Evolutionary conservation across 1,139 yeast species (phyloP), one percentile per base, ranked within the genome.

Genomic region (Pneumocystis jirovecii): DNA sequence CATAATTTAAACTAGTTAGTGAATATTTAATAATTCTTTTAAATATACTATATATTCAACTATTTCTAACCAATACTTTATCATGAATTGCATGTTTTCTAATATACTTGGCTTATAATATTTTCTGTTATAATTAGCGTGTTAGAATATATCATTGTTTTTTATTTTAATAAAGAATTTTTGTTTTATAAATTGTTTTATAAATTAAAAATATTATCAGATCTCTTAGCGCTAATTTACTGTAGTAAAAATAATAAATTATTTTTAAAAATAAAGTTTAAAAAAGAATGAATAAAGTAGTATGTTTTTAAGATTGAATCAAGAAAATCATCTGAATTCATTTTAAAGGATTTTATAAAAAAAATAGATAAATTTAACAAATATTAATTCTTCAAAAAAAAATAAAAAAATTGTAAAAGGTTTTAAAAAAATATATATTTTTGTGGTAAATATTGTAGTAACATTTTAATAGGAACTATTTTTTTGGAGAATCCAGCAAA

Each of bases 31-130:
- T 31, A 60, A 60, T 8, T 40, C 45, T 37, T 62, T 64, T 21
- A 31, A 57, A 65, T 63, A 66, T 66, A 56, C 31, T 45, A 3
- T 65, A 61, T 37, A 37, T 37, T 37, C 19, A 40, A 12, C 15
- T 40, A 17, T 40, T 40, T 40, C 6, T 15, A 40, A 6, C 44
- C n/a, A 37, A 37, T 37, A 1, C 10, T 12, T 37, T 10, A 37
- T 37, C 15, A 37, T 37, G 7, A 7, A 12, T 37, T 37, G 15
- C 15, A 37, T 37, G 15, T 4, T 37, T 37, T 37, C 15, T 37
- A 10, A 19, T 44, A 44, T 37, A 37, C n/a, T n/a, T 12, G 12
- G 15, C 7, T 37, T 37, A 37, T 44, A 44, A 19, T 21, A 17
- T 44, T 44, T 7, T 21, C n/a, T 44, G 6, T 19, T 2, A 19